Percentiles rank a stretch among this genome's conserved stretches.
These are phyloP conservation scores for Blastomyces parvus DNA, from an alignment of 2,329 filamentous ascomycete species.

Conservation along the genomic window DNA sequence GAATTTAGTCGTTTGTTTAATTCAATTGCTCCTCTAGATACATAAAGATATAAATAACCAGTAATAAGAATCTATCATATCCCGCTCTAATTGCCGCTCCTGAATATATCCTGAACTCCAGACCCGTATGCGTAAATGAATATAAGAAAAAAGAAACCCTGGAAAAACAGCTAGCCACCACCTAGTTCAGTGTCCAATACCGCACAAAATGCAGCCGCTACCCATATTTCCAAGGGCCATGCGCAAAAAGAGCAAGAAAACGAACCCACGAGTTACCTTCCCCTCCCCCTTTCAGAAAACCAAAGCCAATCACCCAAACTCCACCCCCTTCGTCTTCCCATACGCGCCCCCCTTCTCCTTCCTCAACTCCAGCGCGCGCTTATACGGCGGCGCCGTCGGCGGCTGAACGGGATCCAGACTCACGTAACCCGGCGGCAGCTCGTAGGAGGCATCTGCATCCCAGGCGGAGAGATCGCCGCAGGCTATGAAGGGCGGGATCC, in stretches of 20 bases:
- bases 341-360: slow-evolving; percentile 67
- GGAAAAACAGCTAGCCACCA: not conserved
- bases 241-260: not conserved
- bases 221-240: not conserved
- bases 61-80: not conserved
- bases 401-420: slow-evolving; percentile 89
- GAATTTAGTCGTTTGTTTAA: not conserved
- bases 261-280: not conserved
- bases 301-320: not conserved
- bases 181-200: too few relatives aligned
- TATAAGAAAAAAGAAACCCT: too few relatives aligned
- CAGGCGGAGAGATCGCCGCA: slow-evolving; percentile 92
- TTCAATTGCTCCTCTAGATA: not conserved
- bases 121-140: not conserved
- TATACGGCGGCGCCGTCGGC: slow-evolving; percentile 92
- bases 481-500: slow-evolving; percentile 95
- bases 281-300: not conserved
- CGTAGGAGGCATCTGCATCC: slow-evolving; percentile 91
- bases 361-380: slow-evolving; percentile 75
- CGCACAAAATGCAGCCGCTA: not conserved
- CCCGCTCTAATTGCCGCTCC: not conserved
- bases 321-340: slow-evolving; percentile 54
- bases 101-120: not conserved
- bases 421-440: slow-evolving; percentile 73
- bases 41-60: not conserved